phyloP scores from a whole-genome alignment of 1,284 basidiomycete species.

The Mycena citricolor region DNA sequence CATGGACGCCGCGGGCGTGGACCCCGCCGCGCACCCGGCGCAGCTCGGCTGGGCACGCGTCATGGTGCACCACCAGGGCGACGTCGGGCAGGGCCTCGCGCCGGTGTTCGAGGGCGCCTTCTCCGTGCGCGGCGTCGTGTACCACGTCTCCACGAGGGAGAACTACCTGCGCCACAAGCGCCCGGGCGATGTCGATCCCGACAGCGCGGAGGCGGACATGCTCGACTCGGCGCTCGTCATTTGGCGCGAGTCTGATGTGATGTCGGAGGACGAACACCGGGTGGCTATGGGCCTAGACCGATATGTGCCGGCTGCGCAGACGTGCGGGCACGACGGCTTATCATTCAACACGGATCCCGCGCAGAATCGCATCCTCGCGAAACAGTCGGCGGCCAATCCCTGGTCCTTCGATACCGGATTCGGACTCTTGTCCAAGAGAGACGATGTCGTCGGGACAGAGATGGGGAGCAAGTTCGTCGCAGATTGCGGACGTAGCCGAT shows the following conservation, averaged over 20 bases:
- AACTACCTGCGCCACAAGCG: constrained; percentile 67
- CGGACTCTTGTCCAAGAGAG: constrained; percentile 37
- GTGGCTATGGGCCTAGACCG: constrained; percentile 32
- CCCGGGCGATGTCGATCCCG: constrained; percentile 51
- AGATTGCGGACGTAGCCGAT: constrained; percentile 2
- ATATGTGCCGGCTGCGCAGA: constrained; percentile 31
- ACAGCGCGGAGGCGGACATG: constrained; percentile 38
- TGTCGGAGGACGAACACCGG: constrained; percentile 50
- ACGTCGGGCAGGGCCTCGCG: constrained; percentile 42
- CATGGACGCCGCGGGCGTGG: constrained; percentile 56
- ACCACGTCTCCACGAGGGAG: constrained; percentile 73
- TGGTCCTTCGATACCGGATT: constrained; percentile 44
- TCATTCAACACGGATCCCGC: constrained; percentile 62
- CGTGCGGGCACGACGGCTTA: constrained; percentile 72
- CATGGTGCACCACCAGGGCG: constrained; percentile 67
- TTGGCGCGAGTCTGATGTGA: constrained; percentile 68
- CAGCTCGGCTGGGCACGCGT: constrained; percentile 72
- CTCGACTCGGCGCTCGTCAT: constrained; percentile 61
- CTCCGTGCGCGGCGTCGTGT: constrained; percentile 62
- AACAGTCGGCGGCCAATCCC: constrained; percentile 30
- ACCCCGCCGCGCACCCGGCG: constrained; percentile 41
- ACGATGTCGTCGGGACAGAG: constrained; percentile 55
- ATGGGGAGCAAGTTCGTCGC: constrained; percentile 53
- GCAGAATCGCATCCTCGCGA: constrained; percentile 54
- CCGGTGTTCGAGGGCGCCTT: constrained; percentile 80